These are phyloP conservation scores for Talaromyces wortmannii DNA, from an alignment of 495 filamentous ascomycete genomes.

Conservation along the genomic window DNA sequence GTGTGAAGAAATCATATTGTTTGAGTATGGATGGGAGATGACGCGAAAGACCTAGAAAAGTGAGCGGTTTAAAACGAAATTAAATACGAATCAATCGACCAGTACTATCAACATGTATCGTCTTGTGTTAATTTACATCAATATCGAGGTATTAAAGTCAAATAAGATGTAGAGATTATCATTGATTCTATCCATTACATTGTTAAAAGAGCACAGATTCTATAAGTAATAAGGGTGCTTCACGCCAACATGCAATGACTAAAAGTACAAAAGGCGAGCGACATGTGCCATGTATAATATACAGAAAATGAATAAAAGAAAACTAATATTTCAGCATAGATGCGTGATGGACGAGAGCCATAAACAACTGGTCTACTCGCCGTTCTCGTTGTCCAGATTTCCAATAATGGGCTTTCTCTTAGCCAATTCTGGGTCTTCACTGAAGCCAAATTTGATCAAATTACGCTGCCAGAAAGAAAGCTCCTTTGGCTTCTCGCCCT, in stretches of 20 bases:
- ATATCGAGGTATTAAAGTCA: no score
- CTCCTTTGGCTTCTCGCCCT: slow-evolving; percentile 26
- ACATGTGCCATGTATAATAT: background rate
- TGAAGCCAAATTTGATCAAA: slow-evolving; percentile 40
- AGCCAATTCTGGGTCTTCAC: slow-evolving; percentile 35
- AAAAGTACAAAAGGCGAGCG: background rate
- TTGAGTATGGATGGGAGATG: no score
- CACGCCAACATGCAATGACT: background rate
- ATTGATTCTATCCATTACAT: no score
- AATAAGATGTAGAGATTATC: no score
- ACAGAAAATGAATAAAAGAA: background rate
- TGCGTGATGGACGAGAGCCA: background rate
- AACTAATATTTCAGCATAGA: background rate
- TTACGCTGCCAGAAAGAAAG: slow-evolving; percentile 34
- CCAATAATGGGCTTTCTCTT: slow-evolving; percentile 33
- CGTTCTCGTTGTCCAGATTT: slow-evolving; percentile 31
- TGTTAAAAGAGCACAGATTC: no score
- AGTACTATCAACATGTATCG: no score
- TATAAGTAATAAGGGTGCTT: no score
- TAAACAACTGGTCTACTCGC: slow-evolving; percentile 9
- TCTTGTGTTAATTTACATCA: no score
- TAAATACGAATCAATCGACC: no score
- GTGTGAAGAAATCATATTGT: no score
- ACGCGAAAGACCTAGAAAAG: no score
- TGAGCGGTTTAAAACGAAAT: no score